Base-by-base conservation (phyloP, 2,329 filamentous ascomycete genomes). In the Penicillium palitans region DNA sequence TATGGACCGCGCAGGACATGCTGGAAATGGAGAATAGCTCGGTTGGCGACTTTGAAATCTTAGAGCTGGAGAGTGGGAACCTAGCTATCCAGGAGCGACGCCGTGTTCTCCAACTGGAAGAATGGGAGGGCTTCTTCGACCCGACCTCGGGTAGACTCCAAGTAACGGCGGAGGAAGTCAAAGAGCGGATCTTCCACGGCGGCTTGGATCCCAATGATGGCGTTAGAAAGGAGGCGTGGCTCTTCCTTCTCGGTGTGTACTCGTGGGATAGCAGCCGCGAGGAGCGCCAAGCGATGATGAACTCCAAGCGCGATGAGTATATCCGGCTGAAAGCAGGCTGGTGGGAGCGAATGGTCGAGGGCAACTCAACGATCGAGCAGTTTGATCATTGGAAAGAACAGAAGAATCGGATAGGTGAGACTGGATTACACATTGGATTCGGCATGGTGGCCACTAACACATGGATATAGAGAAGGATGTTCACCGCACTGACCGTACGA, bases 371-470 rank as follows among this genome's bases (percentile, higher is more conserved):
- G 27, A 82, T 87, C 3, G 90, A 96, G 65, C 86, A 93, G 66
- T 89, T 90, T 27, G 96, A 99, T 70, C 96, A 92, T 88, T 99
- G 93, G 93, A 88, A 92, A 62, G 95, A 99, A 75, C 95, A 99
- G 74, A 90, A 89, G 73, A 88, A 86, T 61, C 85, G 95, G 62
- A 99, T 99, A 76, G 93, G 93, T 96, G 86, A 79, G 87, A 21
- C 19, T 21, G 19, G 19, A n/a, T 48, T 31, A 35, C 46, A 37
- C 37, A 50, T 49, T 21, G 45, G 15, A 31, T 37, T 48, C 35
- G 37, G 52, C 29, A 40, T 31, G 33, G 54, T 58, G 62, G 50
- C 51, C 49, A 52, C 72, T 76, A 65, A 77, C 65, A 58, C 57
- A 75, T 72, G 62, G 72, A 77, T 77, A 73, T 81, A 97, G 95